Conservation (phyloP, 129 eudicot species). For the Rutidosis leptorrhynchoides region DNA sequence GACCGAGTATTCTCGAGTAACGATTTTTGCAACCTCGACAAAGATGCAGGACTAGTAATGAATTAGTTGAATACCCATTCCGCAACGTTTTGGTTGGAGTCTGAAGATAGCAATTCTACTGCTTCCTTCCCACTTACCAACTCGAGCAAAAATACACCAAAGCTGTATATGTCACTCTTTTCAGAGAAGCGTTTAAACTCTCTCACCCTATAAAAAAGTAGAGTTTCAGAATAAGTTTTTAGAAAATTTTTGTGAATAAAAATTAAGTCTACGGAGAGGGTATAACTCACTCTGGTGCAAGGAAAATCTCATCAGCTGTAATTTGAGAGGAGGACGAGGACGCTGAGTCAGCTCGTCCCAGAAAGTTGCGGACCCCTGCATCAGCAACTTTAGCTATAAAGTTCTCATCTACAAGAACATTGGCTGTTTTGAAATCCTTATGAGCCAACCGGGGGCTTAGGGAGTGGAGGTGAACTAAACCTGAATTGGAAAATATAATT, state of each 20-base stretch:
- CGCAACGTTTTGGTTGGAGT: constrained; percentile 53
- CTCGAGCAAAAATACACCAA: constrained; percentile 86
- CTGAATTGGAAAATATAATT: constrained; percentile 37
- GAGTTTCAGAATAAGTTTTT: constrained; percentile 11
- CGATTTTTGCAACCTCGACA: too few species aligned
- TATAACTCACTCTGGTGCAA: constrained; percentile 95
- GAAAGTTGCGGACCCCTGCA: constrained; percentile 88
- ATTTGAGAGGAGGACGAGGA: constrained; percentile 80
- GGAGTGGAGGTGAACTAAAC: constrained; percentile 84
- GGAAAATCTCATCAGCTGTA: constrained; percentile 73
- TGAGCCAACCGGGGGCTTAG: constrained; percentile 88
- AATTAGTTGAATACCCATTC: constrained; percentile 61
- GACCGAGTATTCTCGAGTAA: too few species aligned
- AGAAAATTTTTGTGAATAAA: not conserved
- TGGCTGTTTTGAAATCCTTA: constrained; percentile 92
- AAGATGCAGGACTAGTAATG: too few species aligned
- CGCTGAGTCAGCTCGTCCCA: constrained; percentile 61
- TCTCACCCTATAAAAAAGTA: constrained; percentile 53
- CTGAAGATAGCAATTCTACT: constrained; percentile 45
- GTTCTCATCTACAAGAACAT: constrained; percentile 91
- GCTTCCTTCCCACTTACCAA: constrained; percentile 85
- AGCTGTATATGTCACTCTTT: constrained; percentile 83
- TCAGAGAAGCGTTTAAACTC: constrained; percentile 79
- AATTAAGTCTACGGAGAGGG: constrained; percentile 10
- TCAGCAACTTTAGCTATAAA: constrained; percentile 93